Percentiles rank a stretch among this genome's conserved stretches.
These are phyloP conservation scores for Scenedesmus sp. DNA, from an alignment of 163 green algal genomes.

Conservation along the genomic window DNA sequence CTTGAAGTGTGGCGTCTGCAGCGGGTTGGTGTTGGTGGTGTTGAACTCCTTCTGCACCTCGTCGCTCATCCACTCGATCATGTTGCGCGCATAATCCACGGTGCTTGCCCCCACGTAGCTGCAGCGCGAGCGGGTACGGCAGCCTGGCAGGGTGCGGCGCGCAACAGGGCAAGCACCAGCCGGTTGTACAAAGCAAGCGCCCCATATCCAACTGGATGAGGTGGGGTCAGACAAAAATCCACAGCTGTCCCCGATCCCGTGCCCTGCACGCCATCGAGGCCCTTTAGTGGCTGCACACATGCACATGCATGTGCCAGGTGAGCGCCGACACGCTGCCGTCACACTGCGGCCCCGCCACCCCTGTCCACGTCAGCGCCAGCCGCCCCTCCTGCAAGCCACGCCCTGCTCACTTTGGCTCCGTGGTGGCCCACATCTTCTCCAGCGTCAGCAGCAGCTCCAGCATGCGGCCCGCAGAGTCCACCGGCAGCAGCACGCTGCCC, in stretches of 20 bases:
- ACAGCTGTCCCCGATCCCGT: too few species aligned
- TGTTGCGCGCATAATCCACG: slow-evolving; percentile 84
- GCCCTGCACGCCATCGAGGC: too few species aligned
- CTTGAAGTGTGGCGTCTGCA: slow-evolving; percentile 65
- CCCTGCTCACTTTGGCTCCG: slow-evolving; percentile 56
- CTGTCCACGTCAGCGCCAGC: background rate
- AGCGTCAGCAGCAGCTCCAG: slow-evolving; percentile 94
- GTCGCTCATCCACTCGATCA: slow-evolving; percentile 93
- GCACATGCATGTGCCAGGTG: too few species aligned
- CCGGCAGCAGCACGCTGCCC: slow-evolving; percentile 92
- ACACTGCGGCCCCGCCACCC: too few species aligned
- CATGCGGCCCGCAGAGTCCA: slow-evolving; percentile 88
- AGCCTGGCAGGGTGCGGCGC: background rate
- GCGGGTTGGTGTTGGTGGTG: slow-evolving; percentile 80
- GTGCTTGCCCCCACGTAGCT: slow-evolving; percentile 76
- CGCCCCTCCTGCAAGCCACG: too few species aligned
- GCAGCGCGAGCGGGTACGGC: slow-evolving; percentile 82
- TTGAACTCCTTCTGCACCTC: slow-evolving; percentile 81
- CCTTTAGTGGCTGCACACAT: too few species aligned
- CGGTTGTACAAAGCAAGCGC: too few species aligned
- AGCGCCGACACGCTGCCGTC: too few species aligned
- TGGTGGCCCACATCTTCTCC: slow-evolving; percentile 81
- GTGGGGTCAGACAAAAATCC: too few species aligned
- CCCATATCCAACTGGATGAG: too few species aligned
- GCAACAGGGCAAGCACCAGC: too few species aligned